These are phyloP conservation scores for Wallacemonas sp. DNA, from an alignment of 208 protist genomes.

Conservation along the genomic window DNA sequence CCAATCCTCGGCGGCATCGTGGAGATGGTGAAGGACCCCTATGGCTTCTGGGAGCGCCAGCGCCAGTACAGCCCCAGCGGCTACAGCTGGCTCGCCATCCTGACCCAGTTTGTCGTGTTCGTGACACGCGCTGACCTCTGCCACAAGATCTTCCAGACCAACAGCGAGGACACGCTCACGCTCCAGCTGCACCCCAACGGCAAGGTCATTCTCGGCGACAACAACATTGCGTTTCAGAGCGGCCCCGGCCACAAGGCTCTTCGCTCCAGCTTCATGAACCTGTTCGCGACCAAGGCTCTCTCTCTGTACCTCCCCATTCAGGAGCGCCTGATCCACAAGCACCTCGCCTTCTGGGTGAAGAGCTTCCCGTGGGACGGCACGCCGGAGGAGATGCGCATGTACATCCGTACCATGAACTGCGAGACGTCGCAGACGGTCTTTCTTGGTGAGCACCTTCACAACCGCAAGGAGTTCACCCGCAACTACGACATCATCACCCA, in stretches of 20 bases:
- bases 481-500: slow-evolving; percentile 94
- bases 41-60: slow-evolving; percentile 82
- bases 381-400: slow-evolving; percentile 76
- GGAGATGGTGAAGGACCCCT: slow-evolving; percentile 81
- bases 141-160: slow-evolving; percentile 82
- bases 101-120: slow-evolving; percentile 78
- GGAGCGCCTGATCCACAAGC: slow-evolving; percentile 69
- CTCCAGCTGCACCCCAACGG: slow-evolving; percentile 84
- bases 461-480: slow-evolving; percentile 82
- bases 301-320: slow-evolving; percentile 84
- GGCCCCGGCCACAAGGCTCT: slow-evolving; percentile 82
- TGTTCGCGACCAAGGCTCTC: slow-evolving; percentile 83
- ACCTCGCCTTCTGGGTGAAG: slow-evolving; percentile 64
- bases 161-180: slow-evolving; percentile 75
- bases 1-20: slow-evolving; percentile 71
- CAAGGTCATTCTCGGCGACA: slow-evolving; percentile 83
- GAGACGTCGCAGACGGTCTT: slow-evolving; percentile 93
- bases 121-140: slow-evolving; percentile 75
- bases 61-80: slow-evolving; percentile 68
- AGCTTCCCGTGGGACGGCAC: slow-evolving; percentile 53
- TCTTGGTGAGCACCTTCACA: slow-evolving; percentile 89
- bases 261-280: slow-evolving; percentile 84
- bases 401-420: slow-evolving; percentile 92
- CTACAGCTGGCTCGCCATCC: slow-evolving; percentile 80
- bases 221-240: slow-evolving; percentile 88